Percentiles rank a stretch among this genome's conserved stretches.
phyloP scores from a whole-genome alignment of 1,284 basidiomycete species.

The Cryptococcus sp. region DNA sequence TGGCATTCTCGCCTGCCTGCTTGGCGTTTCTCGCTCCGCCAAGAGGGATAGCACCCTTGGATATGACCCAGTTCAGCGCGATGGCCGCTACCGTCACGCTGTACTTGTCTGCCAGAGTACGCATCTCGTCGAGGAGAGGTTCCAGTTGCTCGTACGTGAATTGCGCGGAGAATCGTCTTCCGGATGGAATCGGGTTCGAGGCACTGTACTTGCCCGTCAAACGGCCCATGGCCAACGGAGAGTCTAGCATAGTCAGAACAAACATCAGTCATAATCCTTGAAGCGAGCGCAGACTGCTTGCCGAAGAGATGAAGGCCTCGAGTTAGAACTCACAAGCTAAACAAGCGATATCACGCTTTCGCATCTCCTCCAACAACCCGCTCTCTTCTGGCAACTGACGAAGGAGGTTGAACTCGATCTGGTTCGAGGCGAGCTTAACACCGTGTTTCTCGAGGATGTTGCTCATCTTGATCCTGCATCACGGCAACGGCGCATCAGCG shows the following conservation, averaged over 20 bases:
- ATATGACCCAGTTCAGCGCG: slow-evolving; percentile 52
- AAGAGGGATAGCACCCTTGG: slow-evolving; percentile 51
- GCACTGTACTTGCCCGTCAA: slow-evolving; percentile 49
- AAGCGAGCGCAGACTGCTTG: neutral
- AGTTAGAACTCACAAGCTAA: slow-evolving; percentile 40
- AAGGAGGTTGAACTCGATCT: slow-evolving; percentile 47
- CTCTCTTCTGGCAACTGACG: slow-evolving; percentile 39
- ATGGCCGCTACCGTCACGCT: slow-evolving; percentile 43
- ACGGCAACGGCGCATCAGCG: neutral
- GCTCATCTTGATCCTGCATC: slow-evolving; percentile 35
- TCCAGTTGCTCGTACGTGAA: slow-evolving; percentile 42
- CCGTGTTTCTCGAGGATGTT: slow-evolving; percentile 36
- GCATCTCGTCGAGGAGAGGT: slow-evolving; percentile 42
- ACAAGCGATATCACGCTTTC: slow-evolving; percentile 42
- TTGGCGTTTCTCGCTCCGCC: slow-evolving; percentile 48
- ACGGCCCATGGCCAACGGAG: slow-evolving; percentile 48
- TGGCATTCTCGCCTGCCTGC: slow-evolving; percentile 42
- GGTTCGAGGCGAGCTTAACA: slow-evolving; percentile 46
- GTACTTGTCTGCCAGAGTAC: slow-evolving; percentile 38
- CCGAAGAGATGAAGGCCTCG: neutral
- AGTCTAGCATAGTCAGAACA: slow-evolving; percentile 28
- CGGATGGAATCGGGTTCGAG: slow-evolving; percentile 40
- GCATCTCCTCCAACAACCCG: slow-evolving; percentile 44
- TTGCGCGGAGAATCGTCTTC: slow-evolving; percentile 27
- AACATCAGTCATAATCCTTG: neutral